phyloP scores from a whole-genome alignment of 306 rosid genomes.

The Lathyrus sativus region DNA sequence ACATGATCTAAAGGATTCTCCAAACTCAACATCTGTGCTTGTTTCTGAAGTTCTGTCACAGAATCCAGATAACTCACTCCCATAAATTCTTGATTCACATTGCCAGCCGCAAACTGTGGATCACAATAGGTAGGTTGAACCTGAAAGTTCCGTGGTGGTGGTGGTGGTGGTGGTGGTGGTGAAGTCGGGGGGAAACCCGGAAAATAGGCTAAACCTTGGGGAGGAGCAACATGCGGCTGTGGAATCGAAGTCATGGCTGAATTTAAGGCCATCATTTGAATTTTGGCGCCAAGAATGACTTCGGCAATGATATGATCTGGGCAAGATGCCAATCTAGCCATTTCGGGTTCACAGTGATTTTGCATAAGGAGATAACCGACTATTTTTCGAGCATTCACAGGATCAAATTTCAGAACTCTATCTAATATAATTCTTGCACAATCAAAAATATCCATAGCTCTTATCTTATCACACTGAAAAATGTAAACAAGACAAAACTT shows the following conservation, averaged over 20 bases:
- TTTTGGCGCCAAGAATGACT: constrained; percentile 50
- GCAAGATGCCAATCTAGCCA: constrained; percentile 58
- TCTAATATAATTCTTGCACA: constrained; percentile 53
- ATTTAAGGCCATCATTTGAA: constrained; percentile 48
- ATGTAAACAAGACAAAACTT: not conserved
- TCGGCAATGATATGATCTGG: constrained; percentile 58
- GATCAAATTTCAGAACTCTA: constrained; percentile 62
- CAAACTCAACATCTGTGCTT: constrained; percentile 43
- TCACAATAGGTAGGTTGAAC: constrained; percentile 51
- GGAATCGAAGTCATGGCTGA: constrained; percentile 36
- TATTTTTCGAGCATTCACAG: constrained; percentile 60
- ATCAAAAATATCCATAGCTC: constrained; percentile 66
- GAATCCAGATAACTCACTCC: constrained; percentile 48
- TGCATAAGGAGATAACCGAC: constrained; percentile 68
- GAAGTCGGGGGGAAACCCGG: constrained; percentile 38
- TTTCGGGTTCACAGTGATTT: constrained; percentile 56
- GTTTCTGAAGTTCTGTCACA: constrained; percentile 51
- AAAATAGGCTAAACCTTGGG: constrained; percentile 40
- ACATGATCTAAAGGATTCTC: constrained; percentile 52
- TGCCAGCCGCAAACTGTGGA: constrained; percentile 38
- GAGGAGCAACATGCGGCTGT: constrained; percentile 40
- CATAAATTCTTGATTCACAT: constrained; percentile 39
- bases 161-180: constrained; percentile 30
- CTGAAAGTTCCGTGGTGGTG: constrained; percentile 35
- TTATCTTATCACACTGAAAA: constrained; percentile 44